These are phyloP conservation scores for Rhizophora apiculata DNA, from an alignment of 345 rosid genomes.

Conservation along the genomic window DNA sequence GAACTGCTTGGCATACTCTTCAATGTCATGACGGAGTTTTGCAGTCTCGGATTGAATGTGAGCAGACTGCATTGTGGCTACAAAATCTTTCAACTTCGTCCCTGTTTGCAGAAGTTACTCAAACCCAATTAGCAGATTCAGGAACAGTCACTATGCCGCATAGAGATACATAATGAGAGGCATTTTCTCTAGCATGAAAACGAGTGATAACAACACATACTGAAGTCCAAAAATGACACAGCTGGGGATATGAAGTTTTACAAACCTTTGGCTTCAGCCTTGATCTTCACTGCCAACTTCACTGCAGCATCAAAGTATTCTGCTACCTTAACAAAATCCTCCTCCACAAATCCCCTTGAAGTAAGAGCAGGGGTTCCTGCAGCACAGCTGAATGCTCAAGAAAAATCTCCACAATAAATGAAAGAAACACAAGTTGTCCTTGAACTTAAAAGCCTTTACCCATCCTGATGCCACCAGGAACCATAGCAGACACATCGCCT, in stretches of 20 bases:
- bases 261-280: constrained; percentile 78
- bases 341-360: constrained; percentile 85
- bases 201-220: neutral
- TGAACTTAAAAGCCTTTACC: constrained; percentile 42
- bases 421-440: neutral
- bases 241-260: too few species aligned
- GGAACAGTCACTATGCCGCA: neutral
- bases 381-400: constrained; percentile 16
- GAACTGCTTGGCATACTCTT: constrained; percentile 91
- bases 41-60: constrained; percentile 60
- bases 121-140: constrained; percentile 9
- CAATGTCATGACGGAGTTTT: constrained; percentile 68
- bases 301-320: constrained; percentile 77
- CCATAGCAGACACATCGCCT: constrained; percentile 99
- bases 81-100: constrained; percentile 85
- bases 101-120: constrained; percentile 45
- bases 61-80: constrained; percentile 55
- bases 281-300: constrained; percentile 61
- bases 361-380: constrained; percentile 96
- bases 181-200: neutral
- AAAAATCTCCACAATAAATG: neutral
- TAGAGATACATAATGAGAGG: too few species aligned
- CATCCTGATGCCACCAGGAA: constrained; percentile 99
- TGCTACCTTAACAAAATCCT: constrained; percentile 84
- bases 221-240: neutral